Conservation (phyloP, 106 monocot genomes). For the Chionographis japonica region DNA sequence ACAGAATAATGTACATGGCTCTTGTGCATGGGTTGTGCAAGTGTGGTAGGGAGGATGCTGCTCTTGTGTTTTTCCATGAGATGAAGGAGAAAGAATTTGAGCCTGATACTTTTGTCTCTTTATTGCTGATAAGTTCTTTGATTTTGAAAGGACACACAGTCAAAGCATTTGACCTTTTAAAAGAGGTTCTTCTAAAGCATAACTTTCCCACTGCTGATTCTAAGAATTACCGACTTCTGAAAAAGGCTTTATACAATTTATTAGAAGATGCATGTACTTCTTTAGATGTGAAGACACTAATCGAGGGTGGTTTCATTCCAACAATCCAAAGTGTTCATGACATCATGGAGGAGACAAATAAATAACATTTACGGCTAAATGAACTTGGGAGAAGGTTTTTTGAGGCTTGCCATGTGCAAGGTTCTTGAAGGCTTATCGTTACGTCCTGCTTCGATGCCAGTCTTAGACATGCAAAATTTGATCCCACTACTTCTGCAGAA, state of each 20-base stretch:
- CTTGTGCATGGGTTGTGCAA: slow-evolving; percentile 73
- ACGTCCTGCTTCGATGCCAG: too few species aligned
- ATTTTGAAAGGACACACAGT: slow-evolving; percentile 34
- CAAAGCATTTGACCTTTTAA: slow-evolving; percentile 52
- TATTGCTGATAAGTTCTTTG: slow-evolving; percentile 56
- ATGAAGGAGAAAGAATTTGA: slow-evolving; percentile 48
- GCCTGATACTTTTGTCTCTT: slow-evolving; percentile 41
- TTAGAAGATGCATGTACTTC: slow-evolving; percentile 34
- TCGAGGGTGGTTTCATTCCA: slow-evolving; percentile 30
- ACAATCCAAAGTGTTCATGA: slow-evolving; percentile 10
- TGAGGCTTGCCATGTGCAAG: too few species aligned
- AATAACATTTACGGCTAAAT: slow-evolving; percentile 3
- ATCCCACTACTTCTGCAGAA: too few species aligned
- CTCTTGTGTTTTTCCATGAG: slow-evolving; percentile 49
- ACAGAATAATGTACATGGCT: slow-evolving; percentile 52
- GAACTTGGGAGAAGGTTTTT: too few species aligned
- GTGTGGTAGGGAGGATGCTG: slow-evolving; percentile 47
- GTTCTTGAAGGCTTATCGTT: too few species aligned
- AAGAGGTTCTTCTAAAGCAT: slow-evolving; percentile 42
- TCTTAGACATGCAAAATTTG: too few species aligned
- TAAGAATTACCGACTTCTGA: slow-evolving; percentile 43
- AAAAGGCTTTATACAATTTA: slow-evolving; percentile 33
- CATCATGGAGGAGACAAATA: slow-evolving; percentile 10
- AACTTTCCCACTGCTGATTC: slow-evolving; percentile 10
- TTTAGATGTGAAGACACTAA: slow-evolving; percentile 29